Percentiles rank a stretch among this genome's conserved stretches.
These are phyloP conservation scores for Eruca vesicaria DNA, from an alignment of 441 rosid species.

Conservation along the genomic window DNA sequence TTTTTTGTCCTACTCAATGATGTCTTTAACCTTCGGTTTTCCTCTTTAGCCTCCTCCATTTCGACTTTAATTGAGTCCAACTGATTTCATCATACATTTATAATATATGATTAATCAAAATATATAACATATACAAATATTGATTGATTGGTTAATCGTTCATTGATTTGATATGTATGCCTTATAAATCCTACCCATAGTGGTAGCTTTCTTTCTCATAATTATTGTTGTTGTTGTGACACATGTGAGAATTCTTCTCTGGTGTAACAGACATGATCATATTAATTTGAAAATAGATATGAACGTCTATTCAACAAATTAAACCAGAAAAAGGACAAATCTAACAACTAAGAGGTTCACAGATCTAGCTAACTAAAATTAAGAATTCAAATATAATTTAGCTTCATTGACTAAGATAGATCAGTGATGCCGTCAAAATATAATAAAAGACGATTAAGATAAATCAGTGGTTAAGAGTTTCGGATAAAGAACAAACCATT, in stretches of 20 bases:
- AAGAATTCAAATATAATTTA: neutral
- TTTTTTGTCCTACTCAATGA: conserved; percentile 48
- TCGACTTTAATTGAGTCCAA: conserved; percentile 64
- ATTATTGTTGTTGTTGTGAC: conserved; percentile 1
- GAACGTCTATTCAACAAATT: neutral
- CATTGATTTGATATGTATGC: neutral
- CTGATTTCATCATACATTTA: conserved; percentile 39
- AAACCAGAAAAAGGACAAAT: neutral
- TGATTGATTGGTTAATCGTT: neutral
- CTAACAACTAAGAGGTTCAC: neutral
- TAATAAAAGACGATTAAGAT: neutral
- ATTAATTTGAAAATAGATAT: neutral
- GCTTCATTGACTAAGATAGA: conserved; percentile 3
- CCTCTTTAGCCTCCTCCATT: conserved; percentile 72
- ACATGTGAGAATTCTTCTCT: neutral
- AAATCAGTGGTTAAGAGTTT: neutral
- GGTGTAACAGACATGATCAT: neutral
- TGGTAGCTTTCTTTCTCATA: neutral
- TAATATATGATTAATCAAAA: neutral
- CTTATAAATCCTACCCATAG: neutral
- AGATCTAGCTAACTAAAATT: conserved; percentile 8
- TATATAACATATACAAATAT: neutral
- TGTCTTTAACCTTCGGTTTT: conserved; percentile 68
- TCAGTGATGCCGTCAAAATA: neutral
- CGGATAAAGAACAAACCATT: neutral